A percentile compares a stretch with the other conserved stretches of the same genome.
Conservation (phyloP, 257 asterid species). For the Capsicum pubescens region DNA sequence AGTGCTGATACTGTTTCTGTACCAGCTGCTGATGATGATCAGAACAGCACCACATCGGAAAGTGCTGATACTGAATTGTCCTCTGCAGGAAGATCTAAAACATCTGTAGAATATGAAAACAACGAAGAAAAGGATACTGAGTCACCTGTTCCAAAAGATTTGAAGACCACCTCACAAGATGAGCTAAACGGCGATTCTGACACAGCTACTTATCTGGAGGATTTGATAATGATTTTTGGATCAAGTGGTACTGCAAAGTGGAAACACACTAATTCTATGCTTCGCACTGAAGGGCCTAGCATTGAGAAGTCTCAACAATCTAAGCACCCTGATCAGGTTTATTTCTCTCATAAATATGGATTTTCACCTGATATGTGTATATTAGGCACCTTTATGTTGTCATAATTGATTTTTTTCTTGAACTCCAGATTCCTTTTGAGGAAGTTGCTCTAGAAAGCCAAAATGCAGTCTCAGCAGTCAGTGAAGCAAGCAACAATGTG, state of each 20-base stretch:
- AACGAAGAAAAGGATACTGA: neutral
- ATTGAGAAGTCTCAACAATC: slow-evolving; percentile 51
- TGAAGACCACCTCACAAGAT: slow-evolving; percentile 30
- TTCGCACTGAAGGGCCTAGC: slow-evolving; percentile 49
- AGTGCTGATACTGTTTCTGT: no score
- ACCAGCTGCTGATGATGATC: no score
- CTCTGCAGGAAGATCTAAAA: slow-evolving; percentile 38
- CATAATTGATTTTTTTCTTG: slow-evolving; percentile 10
- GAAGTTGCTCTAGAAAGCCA: slow-evolving; percentile 41
- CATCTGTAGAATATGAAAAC: slow-evolving; percentile 33
- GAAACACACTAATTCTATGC: slow-evolving; percentile 30
- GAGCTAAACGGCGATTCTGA: slow-evolving; percentile 28
- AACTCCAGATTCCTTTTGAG: slow-evolving; percentile 48
- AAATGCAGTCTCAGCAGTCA: slow-evolving; percentile 37
- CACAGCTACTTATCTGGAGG: slow-evolving; percentile 34
- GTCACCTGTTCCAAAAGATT: slow-evolving; percentile 17
- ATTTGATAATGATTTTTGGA: slow-evolving; percentile 35
- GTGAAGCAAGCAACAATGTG: slow-evolving; percentile 43
- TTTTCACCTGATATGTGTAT: neutral
- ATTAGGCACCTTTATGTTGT: neutral
- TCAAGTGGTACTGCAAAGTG: slow-evolving; percentile 24
- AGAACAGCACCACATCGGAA: no score
- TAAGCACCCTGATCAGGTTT: slow-evolving; percentile 56
- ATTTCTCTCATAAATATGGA: neutral
- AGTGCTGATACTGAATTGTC: slow-evolving; percentile 33